These are phyloP conservation scores for Dryas alaskensis DNA, from an alignment of 306 rosid genomes.

Conservation along the genomic window DNA sequence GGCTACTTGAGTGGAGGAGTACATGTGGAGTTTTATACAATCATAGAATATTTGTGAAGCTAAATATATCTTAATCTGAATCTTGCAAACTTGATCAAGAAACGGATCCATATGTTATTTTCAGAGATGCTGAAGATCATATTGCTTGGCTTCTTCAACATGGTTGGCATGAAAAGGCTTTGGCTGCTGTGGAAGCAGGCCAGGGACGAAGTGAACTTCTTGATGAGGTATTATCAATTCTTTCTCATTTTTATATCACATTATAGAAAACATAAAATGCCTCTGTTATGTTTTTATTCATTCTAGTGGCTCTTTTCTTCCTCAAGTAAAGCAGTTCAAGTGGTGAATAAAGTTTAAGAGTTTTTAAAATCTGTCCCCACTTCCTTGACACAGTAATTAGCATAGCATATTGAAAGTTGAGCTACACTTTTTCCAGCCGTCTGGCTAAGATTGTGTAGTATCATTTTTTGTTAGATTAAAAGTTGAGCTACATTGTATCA, in stretches of 20 bases:
- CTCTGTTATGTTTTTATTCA: neutral
- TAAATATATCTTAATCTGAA: neutral
- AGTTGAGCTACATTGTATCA: neutral
- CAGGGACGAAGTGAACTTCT: constrained; percentile 94
- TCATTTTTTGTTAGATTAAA: neutral
- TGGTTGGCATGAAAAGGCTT: constrained; percentile 93
- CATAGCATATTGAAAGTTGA: neutral
- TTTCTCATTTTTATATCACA: neutral
- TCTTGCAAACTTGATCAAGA: constrained; percentile 7
- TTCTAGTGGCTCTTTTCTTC: neutral
- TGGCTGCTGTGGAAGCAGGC: constrained; percentile 96
- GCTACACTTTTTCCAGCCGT: neutral
- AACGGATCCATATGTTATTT: constrained; percentile 28
- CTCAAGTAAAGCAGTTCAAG: neutral
- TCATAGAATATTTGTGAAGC: neutral
- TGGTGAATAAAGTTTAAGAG: no score
- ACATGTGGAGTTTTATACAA: neutral
- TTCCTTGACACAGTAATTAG: neutral
- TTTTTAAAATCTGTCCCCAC: no score
- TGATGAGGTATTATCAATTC: constrained; percentile 63
- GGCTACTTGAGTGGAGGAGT: neutral
- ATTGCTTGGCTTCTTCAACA: constrained; percentile 98
- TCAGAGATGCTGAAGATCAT: constrained; percentile 98
- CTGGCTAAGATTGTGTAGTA: neutral
- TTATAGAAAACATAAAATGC: neutral